Conservation (phyloP, 257 asterid species). For the Solanum ossicruentum region DNA sequence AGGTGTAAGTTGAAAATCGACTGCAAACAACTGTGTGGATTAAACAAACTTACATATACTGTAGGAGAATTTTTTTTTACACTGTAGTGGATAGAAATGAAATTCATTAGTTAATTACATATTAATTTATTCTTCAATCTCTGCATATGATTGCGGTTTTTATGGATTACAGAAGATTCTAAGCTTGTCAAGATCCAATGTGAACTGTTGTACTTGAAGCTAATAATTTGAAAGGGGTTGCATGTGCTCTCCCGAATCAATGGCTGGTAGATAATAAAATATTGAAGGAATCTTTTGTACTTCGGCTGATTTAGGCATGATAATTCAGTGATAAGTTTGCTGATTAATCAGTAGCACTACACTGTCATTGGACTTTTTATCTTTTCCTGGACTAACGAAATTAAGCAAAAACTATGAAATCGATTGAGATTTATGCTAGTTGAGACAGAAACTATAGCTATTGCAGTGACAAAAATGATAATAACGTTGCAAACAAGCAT, state of each 20-base stretch:
- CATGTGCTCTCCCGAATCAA: constrained; percentile 1
- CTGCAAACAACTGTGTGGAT: background rate
- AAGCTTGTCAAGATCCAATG: background rate
- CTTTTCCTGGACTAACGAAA: background rate
- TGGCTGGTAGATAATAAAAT: background rate
- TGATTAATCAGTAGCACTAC: background rate
- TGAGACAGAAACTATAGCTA: background rate
- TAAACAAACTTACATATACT: background rate
- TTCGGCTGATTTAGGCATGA: background rate
- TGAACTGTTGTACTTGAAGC: background rate
- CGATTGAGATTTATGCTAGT: background rate
- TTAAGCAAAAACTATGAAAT: background rate
- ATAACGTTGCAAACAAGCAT: background rate
- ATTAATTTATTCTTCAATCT: background rate
- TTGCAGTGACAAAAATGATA: background rate
- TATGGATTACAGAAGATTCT: background rate
- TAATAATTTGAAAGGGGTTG: background rate
- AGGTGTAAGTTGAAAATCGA: background rate
- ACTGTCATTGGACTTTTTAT: background rate
- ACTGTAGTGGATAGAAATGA: background rate
- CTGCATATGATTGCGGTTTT: background rate
- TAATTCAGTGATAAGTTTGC: background rate
- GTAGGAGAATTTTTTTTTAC: background rate
- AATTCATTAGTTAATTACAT: background rate
- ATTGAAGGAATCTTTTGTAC: background rate